phyloP scores from a whole-genome alignment of 2,329 filamentous ascomycete genomes.

The Neonectria magnoliae region DNA sequence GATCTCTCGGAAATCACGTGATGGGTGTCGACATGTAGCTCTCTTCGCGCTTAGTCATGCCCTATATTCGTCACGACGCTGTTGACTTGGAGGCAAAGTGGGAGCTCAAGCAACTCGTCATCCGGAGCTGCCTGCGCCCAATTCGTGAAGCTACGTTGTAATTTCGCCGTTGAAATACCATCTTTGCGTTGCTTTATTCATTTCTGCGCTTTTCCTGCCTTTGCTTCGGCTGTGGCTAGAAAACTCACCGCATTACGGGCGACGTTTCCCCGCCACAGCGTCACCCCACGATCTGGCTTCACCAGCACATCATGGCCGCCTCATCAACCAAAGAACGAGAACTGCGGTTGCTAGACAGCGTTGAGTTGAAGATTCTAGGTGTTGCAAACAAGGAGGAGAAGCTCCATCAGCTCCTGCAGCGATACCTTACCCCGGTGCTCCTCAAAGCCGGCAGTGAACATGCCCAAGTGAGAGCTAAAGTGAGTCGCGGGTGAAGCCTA shows the following conservation, averaged over 20 bases:
- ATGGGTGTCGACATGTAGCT: not conserved
- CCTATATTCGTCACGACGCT: constrained; percentile 31
- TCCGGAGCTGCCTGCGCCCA: constrained; percentile 35
- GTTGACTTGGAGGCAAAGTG: constrained; percentile 34
- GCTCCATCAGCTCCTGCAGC: constrained; percentile 79
- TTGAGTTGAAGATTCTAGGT: constrained; percentile 82
- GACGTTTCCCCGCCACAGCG: constrained; percentile 7
- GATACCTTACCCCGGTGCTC: constrained; percentile 82
- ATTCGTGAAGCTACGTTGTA: constrained; percentile 8
- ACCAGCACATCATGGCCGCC: constrained; percentile 47
- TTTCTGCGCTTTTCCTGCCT: constrained; percentile 4
- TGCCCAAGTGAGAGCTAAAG: constrained; percentile 81
- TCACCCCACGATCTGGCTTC: constrained; percentile 7
- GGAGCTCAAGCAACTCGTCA: constrained; percentile 35
- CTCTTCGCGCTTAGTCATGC: constrained; percentile 38
- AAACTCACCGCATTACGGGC: not conserved
- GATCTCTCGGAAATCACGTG: constrained; percentile 20
- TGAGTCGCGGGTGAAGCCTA: constrained; percentile 43
- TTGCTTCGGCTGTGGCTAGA: constrained; percentile 6
- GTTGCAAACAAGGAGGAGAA: constrained; percentile 86
- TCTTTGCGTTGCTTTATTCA: not conserved
- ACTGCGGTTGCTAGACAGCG: constrained; percentile 83
- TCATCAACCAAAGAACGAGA: constrained; percentile 72
- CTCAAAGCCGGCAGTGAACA: constrained; percentile 88
- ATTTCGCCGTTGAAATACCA: constrained; percentile 1